phyloP scores from a whole-genome alignment of 805 yeast genomes.

The Hanseniaspora occidentalis region DNA sequence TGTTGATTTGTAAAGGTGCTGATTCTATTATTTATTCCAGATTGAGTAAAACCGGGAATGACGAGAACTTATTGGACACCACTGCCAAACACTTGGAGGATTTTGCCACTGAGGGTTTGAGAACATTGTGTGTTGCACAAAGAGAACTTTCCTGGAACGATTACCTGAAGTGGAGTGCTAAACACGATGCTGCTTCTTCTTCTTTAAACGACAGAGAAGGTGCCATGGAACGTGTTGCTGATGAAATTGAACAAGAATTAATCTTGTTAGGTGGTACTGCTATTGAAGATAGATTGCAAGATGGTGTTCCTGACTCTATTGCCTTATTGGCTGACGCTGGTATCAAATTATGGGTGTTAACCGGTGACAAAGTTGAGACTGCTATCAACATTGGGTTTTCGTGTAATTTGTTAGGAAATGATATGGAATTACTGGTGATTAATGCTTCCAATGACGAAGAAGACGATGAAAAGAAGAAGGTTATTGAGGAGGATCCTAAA shows the following conservation, averaged over 20 bases:
- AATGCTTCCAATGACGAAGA: conserved; percentile 38
- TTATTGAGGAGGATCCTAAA: conserved; percentile 20
- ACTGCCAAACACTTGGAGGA: conserved; percentile 69
- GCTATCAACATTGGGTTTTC: conserved; percentile 82
- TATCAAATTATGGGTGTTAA: conserved; percentile 73
- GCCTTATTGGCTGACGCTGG: conserved; percentile 61
- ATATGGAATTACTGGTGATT: conserved; percentile 61
- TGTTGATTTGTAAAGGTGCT: conserved; percentile 74
- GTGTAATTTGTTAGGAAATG: conserved; percentile 62
- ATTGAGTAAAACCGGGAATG: conserved; percentile 30
- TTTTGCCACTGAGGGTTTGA: conserved; percentile 70
- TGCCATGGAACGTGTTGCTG: conserved; percentile 63
- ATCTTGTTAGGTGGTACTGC: conserved; percentile 72
- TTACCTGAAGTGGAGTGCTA: conserved; percentile 49
- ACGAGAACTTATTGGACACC: conserved; percentile 35
- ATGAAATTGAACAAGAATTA: conserved; percentile 55
- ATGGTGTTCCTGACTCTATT: conserved; percentile 78
- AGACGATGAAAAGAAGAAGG: conserved; percentile 22
- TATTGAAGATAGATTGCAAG: conserved; percentile 74
- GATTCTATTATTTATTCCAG: conserved; percentile 69
- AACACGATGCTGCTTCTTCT: conserved; percentile 54
- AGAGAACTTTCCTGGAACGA: conserved; percentile 50
- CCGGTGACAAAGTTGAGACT: conserved; percentile 85
- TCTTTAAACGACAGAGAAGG: conserved; percentile 55
- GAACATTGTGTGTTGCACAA: conserved; percentile 73